Evolutionary conservation across 768 basidiomycete species (phyloP).

Genomic region (Auricularia heimuer): DNA sequence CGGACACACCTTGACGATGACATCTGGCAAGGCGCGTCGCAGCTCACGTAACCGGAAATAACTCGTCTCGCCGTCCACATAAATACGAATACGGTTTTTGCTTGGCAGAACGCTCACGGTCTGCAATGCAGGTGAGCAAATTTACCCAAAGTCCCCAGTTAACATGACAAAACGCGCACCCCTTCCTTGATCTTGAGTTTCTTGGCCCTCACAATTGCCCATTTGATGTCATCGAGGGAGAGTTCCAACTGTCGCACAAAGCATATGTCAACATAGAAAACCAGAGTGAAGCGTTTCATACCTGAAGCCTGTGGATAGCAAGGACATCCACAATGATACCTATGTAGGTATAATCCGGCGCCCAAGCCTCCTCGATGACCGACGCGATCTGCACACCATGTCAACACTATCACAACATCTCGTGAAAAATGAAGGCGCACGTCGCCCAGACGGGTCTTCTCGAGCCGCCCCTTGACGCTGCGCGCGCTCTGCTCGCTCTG

Average conservation of each 20-base stretch:
- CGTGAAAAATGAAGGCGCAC: conserved; percentile 33
- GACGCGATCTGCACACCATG: conserved; percentile 58
- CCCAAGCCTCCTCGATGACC: conserved; percentile 93
- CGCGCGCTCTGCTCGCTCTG: conserved; percentile 90
- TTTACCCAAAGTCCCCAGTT: not conserved
- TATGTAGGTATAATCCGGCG: conserved; percentile 83
- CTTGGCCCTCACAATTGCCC: conserved; percentile 75
- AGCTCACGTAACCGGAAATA: conserved; percentile 78
- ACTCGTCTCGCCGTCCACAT: conserved; percentile 68
- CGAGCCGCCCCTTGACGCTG: conserved; percentile 92
- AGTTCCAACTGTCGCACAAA: conserved; percentile 62
- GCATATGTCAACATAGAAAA: not conserved
- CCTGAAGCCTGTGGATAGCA: conserved; percentile 83
- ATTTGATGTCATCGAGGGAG: conserved; percentile 85
- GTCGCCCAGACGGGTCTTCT: conserved; percentile 91
- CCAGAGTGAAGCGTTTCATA: conserved; percentile 18
- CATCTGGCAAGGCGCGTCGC: conserved; percentile 70
- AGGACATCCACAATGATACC: conserved; percentile 86
- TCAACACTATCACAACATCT: not conserved
- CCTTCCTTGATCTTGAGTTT: conserved; percentile 91
- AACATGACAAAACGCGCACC: conserved; percentile 27
- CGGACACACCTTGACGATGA: conserved; percentile 74
- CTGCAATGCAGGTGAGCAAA: conserved; percentile 25
- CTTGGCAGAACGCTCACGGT: conserved; percentile 68
- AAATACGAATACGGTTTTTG: conserved; percentile 67